These are phyloP conservation scores for Ophidiomyces ophidiicola DNA, from an alignment of 2,329 filamentous ascomycete species.

Conservation along the genomic window DNA sequence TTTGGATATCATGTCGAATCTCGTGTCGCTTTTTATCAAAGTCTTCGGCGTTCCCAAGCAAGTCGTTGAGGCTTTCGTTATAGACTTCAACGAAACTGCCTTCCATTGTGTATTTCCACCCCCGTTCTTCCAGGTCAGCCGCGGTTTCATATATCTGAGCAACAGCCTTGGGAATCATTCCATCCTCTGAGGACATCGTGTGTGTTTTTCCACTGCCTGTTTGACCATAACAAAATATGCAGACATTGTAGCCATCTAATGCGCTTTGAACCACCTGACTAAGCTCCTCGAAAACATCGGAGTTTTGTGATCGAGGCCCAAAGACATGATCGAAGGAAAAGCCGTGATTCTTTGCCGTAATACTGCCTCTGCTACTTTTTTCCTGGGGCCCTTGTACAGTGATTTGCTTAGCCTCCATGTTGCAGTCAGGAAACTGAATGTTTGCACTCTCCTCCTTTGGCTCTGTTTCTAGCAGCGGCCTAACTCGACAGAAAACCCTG, in stretches of 20 bases:
- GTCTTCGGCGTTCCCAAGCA: constrained; percentile 60
- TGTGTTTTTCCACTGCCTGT: constrained; percentile 94
- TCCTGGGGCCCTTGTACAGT: constrained; percentile 72
- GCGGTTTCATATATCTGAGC: constrained; percentile 89
- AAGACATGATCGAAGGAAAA: constrained; percentile 95
- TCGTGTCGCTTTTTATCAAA: constrained; percentile 74
- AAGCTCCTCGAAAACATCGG: constrained; percentile 88
- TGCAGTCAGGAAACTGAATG: constrained; percentile 65
- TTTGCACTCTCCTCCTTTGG: constrained; percentile 51
- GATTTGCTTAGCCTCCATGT: constrained; percentile 78
- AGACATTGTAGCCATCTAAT: constrained; percentile 94
- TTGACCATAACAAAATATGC: constrained; percentile 97
- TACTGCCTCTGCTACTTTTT: constrained; percentile 62
- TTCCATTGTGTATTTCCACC: constrained; percentile 89
- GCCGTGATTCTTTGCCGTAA: constrained; percentile 64
- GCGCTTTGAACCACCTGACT: constrained; percentile 94
- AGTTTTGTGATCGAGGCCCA: constrained; percentile 61
- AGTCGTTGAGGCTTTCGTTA: constrained; percentile 90
- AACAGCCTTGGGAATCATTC: constrained; percentile 90
- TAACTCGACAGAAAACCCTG: constrained; percentile 90
- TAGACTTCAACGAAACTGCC: constrained; percentile 96
- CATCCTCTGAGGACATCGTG: constrained; percentile 83
- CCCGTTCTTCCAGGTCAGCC: constrained; percentile 70
- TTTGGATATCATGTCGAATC: constrained; percentile 71
- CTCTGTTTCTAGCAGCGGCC: constrained; percentile 55